A percentile compares a stretch with the other conserved stretches of the same genome.
These are phyloP conservation scores for Microdochium bolleyi DNA, from an alignment of 2,329 filamentous ascomycete genomes.

Conservation along the genomic window DNA sequence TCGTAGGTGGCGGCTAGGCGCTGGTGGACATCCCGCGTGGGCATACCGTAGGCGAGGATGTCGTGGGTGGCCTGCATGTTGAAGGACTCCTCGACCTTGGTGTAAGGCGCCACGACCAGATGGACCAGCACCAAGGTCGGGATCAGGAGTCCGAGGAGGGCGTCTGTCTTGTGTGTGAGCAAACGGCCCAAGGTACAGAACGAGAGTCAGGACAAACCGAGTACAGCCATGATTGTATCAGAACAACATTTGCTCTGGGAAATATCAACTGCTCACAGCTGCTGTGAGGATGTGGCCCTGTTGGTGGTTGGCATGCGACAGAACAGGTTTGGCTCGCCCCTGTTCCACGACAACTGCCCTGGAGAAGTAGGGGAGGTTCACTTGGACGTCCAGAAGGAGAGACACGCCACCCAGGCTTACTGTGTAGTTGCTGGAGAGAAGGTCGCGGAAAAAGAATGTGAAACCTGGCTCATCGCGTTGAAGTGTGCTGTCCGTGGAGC, in stretches of 20 bases:
- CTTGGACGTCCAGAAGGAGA: too few species aligned
- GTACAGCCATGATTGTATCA: neutral
- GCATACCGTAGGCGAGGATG: slow-evolving; percentile 73
- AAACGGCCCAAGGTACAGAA: neutral
- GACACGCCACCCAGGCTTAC: too few species aligned
- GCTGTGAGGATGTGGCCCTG: too few species aligned
- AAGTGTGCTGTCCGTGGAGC: too few species aligned
- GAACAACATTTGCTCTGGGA: neutral
- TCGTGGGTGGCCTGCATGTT: slow-evolving; percentile 93
- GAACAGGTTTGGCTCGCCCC: too few species aligned
- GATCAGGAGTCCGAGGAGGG: slow-evolving; percentile 44
- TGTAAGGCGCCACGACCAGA: slow-evolving; percentile 72
- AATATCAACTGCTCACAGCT: too few species aligned
- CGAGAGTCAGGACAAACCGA: neutral
- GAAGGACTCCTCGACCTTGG: slow-evolving; percentile 98
- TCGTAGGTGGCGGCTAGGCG: slow-evolving; percentile 65
- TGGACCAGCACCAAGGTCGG: slow-evolving; percentile 60
- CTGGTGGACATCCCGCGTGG: slow-evolving; percentile 42
- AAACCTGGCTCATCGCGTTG: too few species aligned
- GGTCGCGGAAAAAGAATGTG: too few species aligned
- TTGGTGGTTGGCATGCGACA: too few species aligned
- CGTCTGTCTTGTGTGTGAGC: slow-evolving; percentile 26
- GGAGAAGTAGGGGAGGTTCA: too few species aligned
- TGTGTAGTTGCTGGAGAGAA: too few species aligned
- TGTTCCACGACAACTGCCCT: too few species aligned